Base-by-base conservation (phyloP, 2,329 filamentous ascomycete species). In the Aureobasidium leucospermi region DNA sequence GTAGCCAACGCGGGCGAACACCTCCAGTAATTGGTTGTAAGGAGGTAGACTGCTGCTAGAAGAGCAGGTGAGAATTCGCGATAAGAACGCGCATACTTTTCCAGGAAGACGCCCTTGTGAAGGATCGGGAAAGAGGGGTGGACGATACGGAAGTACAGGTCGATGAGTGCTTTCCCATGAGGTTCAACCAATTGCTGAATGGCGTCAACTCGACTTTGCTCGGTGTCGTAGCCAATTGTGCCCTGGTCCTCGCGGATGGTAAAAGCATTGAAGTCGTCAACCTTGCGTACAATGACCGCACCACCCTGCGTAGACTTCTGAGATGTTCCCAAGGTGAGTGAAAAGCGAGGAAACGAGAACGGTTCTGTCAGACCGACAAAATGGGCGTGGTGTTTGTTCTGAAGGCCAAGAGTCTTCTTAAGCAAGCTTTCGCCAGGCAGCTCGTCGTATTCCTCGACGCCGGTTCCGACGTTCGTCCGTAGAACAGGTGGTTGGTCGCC, bases 181-280 rank as follows among this genome's bases (percentile, higher is more conserved):
- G 88, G 87, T 11, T 81, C 79, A 16, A 92, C 86, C 29, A 88
- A 76, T 39, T 78, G 79, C 73, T 93, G 87, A 65, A 94, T 84
- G 63, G 84, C 83, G 64, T 89, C 86, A 60, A 81, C 74, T 67
- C 89, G 86, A n/a, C 56, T 61, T 7, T 48, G 61, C 34, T 67
- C 67, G 45, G 63, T 64, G 34, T 66, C 64, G 36, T 63, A 64
- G 43, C 63, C 65, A 29, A 60, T 38, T 1, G 64, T 69, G n/a
- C 63, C 61, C 6, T 61, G 61, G 36, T 68, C 65, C 57, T 87
- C 86, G 60, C 90, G 76, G 79, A 91, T 84, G 66, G 91, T 79
- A 74, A 92, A 92, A 43, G 60, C 38, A n/a, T 52, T 55, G 28
- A 58, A 46, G 1, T 52, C 45, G 10, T 60, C 61, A 4, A 63